A percentile compares a stretch with the other conserved stretches of the same genome.
Conservation (phyloP, 305 asterid species). For the Andrographis paniculata region DNA sequence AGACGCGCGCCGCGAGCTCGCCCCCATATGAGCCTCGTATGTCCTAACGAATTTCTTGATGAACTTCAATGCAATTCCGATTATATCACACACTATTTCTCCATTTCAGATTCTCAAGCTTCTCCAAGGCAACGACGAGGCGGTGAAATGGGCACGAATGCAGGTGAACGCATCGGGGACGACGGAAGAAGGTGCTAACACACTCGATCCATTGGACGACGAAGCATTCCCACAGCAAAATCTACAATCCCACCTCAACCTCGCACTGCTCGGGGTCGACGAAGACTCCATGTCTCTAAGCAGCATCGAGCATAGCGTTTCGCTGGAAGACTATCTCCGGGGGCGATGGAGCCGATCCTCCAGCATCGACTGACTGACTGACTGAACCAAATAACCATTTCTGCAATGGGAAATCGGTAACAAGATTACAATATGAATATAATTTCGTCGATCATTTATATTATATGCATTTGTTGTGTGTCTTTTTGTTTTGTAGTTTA, state of each 20-base stretch:
- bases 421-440: too few species aligned
- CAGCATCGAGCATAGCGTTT: slow-evolving; percentile 69
- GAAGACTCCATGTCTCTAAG: slow-evolving; percentile 68
- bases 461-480: too few species aligned
- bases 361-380: slow-evolving; percentile 79
- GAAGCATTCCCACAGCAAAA: slow-evolving; percentile 52
- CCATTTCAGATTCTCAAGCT: slow-evolving; percentile 62
- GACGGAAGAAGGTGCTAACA: slow-evolving; percentile 20
- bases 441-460: too few species aligned
- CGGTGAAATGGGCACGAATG: slow-evolving; percentile 59
- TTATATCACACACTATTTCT: too few species aligned
- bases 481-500: too few species aligned
- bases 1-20: slow-evolving; percentile 88
- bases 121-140: slow-evolving; percentile 70
- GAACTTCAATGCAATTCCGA: too few species aligned
- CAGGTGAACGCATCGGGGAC: slow-evolving; percentile 54
- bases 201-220: slow-evolving; percentile 47
- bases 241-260: slow-evolving; percentile 71
- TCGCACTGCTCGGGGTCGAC: slow-evolving; percentile 79
- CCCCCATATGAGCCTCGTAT: slow-evolving; percentile 81
- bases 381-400: too few species aligned
- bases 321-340: slow-evolving; percentile 67
- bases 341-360: slow-evolving; percentile 91
- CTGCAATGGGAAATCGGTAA: too few species aligned
- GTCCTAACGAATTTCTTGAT: too few species aligned